Evolutionary conservation across 208 protist genomes (phyloP).

Genomic region (Trypanosoma boissoni): DNA sequence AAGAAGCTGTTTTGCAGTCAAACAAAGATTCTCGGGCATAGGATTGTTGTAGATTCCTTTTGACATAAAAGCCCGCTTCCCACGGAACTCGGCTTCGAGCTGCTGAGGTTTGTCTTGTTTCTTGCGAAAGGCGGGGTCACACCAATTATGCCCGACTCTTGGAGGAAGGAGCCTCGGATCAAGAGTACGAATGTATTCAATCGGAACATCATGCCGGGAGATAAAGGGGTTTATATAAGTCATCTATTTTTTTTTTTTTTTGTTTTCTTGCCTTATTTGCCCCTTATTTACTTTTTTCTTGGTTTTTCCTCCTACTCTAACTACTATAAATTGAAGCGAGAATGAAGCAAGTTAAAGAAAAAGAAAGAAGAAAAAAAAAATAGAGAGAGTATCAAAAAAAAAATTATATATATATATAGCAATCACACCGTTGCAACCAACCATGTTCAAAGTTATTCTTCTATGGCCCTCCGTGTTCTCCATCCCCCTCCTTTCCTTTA

Average conservation of each 20-base stretch:
- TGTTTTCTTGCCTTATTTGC: background rate
- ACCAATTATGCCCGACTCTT: conserved; percentile 88
- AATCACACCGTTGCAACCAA: too few species aligned
- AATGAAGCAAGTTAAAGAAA: too few species aligned
- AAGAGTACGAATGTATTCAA: conserved; percentile 71
- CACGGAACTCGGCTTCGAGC: conserved; percentile 78
- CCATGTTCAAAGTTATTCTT: too few species aligned
- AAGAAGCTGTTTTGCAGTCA: conserved; percentile 75
- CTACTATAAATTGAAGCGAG: too few species aligned
- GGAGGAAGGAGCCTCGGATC: conserved; percentile 75
- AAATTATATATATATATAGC: conserved; percentile 8
- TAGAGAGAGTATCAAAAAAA: conserved; percentile 9
- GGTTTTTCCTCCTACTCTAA: background rate
- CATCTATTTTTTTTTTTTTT: conserved; percentile 10
- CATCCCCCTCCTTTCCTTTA: too few species aligned
- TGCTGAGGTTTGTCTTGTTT: conserved; percentile 82
- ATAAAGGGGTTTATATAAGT: conserved; percentile 9
- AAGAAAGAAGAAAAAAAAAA: conserved; percentile 1
- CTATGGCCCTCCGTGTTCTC: too few species aligned
- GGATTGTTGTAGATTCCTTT: conserved; percentile 45
- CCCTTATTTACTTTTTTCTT: conserved; percentile 14
- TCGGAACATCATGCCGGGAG: conserved; percentile 50
- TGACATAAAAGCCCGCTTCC: conserved; percentile 53
- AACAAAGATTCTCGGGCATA: conserved; percentile 42
- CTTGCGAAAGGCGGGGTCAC: conserved; percentile 78